Base-by-base conservation (phyloP, 2,329 filamentous ascomycete species). In the Bipolaris bicolor region DNA sequence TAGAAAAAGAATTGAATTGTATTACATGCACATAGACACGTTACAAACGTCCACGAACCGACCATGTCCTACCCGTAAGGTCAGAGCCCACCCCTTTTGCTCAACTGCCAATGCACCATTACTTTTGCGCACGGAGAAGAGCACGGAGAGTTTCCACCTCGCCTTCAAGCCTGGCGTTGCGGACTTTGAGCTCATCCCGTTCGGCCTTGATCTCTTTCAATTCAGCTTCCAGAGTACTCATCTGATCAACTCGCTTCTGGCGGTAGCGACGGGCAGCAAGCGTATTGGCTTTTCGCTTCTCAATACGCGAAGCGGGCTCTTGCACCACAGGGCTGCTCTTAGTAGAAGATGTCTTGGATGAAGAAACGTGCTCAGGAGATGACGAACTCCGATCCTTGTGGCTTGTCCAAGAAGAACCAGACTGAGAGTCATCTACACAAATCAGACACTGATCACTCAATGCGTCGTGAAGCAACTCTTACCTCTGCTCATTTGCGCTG, bases 191-290 rank as follows among this genome's bases (percentile, higher is more conserved):
- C 15, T 85, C 86, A 65, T 91, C 88, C 16, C 87, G 78, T 68
- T 90, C 88, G 46, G 80, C 74, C 57, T 83, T 84, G 68, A 87
- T 82, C 41, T 83, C 80, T 45, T 82, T 82, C 40, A 91, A 77
- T 18, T 84, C 82, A 7, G 77, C 73, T 73, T 90, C 88, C 31
- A 91, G 80, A 59, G 85, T 83, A 24, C 76, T 77, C 72, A 90
- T 84, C 60, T 87, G 85, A 65, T 90, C 88, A 33, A 90, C 81
- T 44, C 87, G 85, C 72, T 88, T 89, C 72, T 90, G 88, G 24
- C 88, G 85, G 70, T 90, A 90, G 60, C 88, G 87, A 60, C 87
- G 83, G 29, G 88, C 88, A n/a, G 88, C 88, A 60, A 89, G 81
- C 13, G 88, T 90, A 74, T 91, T 90, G 60, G 85, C 83, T 60